Evolutionary conservation across 2,329 filamentous ascomycete species (phyloP).

Genomic region (Colletotrichum spinosum): DNA sequence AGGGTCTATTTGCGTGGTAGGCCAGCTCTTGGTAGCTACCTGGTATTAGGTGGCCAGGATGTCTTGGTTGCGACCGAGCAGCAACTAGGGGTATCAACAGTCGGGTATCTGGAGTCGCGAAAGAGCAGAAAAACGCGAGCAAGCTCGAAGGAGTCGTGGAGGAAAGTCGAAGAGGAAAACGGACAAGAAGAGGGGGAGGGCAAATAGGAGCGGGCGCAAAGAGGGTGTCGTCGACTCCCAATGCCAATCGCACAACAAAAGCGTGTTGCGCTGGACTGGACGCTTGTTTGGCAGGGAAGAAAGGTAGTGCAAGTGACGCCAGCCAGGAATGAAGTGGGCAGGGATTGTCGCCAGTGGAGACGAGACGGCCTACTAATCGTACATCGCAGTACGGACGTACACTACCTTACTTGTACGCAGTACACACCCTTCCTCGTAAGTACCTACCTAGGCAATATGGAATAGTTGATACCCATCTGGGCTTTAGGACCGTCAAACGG

Average conservation of each 20-base stretch:
- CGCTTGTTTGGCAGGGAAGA: slow-evolving; percentile 16
- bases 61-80: slow-evolving; percentile 11
- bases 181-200: background rate
- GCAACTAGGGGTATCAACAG: slow-evolving; percentile 22
- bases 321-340: slow-evolving; percentile 31
- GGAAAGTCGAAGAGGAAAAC: background rate
- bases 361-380: slow-evolving; percentile 6
- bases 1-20: slow-evolving; percentile 24
- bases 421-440: too few species aligned
- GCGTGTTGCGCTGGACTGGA: slow-evolving; percentile 30
- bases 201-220: background rate
- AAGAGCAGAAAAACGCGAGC: background rate
- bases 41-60: background rate
- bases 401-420: too few species aligned
- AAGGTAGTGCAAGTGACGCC: slow-evolving; percentile 30
- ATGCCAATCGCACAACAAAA: slow-evolving; percentile 32
- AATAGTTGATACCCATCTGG: too few species aligned
- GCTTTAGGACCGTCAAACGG: background rate
- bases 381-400: too few species aligned
- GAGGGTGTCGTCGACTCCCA: slow-evolving; percentile 32
- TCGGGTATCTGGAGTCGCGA: slow-evolving; percentile 20
- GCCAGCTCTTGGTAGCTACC: slow-evolving; percentile 12
- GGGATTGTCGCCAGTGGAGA: slow-evolving; percentile 26
- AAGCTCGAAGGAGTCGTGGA: background rate
- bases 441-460: too few species aligned